Conservation (phyloP, 2,329 filamentous ascomycete species). For the Trichoderma polysporum region DNA sequence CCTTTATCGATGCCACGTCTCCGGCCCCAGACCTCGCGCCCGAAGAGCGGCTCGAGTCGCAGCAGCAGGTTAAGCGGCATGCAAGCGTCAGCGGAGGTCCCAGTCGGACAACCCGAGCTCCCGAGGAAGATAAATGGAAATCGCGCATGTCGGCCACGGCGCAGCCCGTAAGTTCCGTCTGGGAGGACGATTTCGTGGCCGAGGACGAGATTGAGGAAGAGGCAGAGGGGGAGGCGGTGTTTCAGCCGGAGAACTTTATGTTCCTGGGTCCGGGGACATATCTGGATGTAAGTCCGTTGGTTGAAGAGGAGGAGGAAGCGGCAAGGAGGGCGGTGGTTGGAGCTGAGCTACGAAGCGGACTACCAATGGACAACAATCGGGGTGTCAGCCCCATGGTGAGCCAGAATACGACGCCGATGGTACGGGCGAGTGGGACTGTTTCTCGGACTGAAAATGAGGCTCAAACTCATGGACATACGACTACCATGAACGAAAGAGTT, state of each 20-base stretch:
- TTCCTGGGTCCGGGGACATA: conserved; percentile 50
- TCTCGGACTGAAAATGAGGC: background rate
- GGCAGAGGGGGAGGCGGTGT: conserved; percentile 41
- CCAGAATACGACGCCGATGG: conserved; percentile 32
- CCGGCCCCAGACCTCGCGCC: conserved; percentile 45
- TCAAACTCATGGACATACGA: background rate
- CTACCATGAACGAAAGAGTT: background rate
- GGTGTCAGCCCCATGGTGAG: conserved; percentile 35
- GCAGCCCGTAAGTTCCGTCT: conserved; percentile 34
- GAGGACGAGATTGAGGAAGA: conserved; percentile 25
- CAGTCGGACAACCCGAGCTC: background rate
- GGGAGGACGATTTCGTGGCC: conserved; percentile 31
- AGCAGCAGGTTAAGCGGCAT: conserved; percentile 47
- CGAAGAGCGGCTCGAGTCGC: conserved; percentile 54
- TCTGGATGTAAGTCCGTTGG: conserved; percentile 46
- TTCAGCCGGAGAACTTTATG: conserved; percentile 54
- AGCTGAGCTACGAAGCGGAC: background rate
- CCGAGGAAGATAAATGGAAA: conserved; percentile 15
- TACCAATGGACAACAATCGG: conserved; percentile 24
- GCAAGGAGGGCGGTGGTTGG: conserved; percentile 30
- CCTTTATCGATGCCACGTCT: conserved; percentile 44
- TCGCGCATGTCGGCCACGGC: conserved; percentile 37
- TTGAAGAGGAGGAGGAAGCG: conserved; percentile 39
- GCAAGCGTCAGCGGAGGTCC: conserved; percentile 22
- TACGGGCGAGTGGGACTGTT: conserved; percentile 25